phyloP scores from a whole-genome alignment of 495 filamentous ascomycete species.

The Friedmanniomyces simplex region DNA sequence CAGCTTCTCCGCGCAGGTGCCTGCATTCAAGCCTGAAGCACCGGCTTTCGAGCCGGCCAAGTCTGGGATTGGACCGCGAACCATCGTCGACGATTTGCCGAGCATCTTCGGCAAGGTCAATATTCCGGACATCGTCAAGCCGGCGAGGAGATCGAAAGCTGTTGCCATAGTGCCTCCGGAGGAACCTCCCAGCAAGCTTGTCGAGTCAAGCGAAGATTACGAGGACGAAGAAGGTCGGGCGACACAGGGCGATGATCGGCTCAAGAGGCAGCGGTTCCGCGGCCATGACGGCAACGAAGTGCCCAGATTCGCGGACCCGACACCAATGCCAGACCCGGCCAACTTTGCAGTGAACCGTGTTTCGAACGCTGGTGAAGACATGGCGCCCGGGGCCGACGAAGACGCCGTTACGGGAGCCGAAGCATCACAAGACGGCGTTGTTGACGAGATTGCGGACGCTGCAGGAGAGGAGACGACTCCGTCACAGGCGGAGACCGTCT shows the following conservation, averaged over 20 bases:
- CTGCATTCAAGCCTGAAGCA: constrained; percentile 70
- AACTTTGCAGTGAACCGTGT: background rate
- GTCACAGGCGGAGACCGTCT: background rate
- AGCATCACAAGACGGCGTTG: background rate
- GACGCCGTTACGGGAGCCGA: background rate
- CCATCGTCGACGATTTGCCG: constrained; percentile 4
- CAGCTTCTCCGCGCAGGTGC: constrained; percentile 57
- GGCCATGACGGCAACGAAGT: constrained; percentile 55
- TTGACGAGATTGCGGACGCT: background rate
- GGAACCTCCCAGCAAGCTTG: constrained; percentile 27
- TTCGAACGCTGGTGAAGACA: background rate
- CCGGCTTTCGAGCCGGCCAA: constrained; percentile 61
- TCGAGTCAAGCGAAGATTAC: constrained; percentile 28
- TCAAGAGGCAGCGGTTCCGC: constrained; percentile 59
- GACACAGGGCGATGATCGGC: constrained; percentile 46
- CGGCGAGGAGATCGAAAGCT: constrained; percentile 63
- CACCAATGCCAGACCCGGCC: constrained; percentile 30
- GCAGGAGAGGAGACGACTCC: no score
- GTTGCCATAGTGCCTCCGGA: constrained; percentile 70
- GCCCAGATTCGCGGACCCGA: constrained; percentile 58
- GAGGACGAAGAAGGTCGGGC: constrained; percentile 43
- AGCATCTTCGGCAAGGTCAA: constrained; percentile 64
- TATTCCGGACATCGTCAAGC: constrained; percentile 49
- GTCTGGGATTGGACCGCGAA: constrained; percentile 13
- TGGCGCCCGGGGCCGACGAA: background rate